Evolutionary conservation across 2,329 filamentous ascomycete species (phyloP).

Genomic region (Fusarium chlamydosporum): DNA sequence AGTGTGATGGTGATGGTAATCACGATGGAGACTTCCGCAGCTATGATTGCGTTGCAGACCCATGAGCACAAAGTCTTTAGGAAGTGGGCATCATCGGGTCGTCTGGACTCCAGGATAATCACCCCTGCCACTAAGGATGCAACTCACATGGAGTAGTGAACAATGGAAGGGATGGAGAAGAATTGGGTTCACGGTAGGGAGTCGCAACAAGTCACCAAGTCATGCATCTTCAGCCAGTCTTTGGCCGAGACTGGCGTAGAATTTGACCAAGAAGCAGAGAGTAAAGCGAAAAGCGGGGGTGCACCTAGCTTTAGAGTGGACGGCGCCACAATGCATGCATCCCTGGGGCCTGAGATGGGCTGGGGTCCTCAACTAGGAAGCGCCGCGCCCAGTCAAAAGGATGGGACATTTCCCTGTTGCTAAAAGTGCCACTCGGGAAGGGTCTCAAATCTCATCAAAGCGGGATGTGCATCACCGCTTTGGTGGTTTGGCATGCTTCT

Average conservation of each 20-base stretch:
- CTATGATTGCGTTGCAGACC: constrained; percentile 43
- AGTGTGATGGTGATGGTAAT: constrained; percentile 31
- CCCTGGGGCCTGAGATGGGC: constrained; percentile 33
- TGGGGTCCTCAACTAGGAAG: constrained; percentile 37
- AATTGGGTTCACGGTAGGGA: constrained; percentile 47
- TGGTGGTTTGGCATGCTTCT: constrained; percentile 47
- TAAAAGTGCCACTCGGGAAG: constrained; percentile 49
- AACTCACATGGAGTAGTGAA: constrained; percentile 40
- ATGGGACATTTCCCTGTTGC: constrained; percentile 49
- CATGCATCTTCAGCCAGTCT: constrained; percentile 35
- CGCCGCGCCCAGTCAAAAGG: constrained; percentile 29
- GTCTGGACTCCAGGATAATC: constrained; percentile 43
- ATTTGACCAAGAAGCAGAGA: constrained; percentile 12
- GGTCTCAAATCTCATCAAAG: constrained; percentile 50
- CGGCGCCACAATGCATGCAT: constrained; percentile 36
- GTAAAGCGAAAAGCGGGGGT: neutral
- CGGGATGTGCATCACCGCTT: constrained; percentile 50
- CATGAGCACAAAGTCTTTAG: constrained; percentile 43
- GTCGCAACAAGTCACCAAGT: constrained; percentile 38
- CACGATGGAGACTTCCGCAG: constrained; percentile 35
- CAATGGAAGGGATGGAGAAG: constrained; percentile 54
- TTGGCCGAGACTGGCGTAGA: constrained; percentile 8
- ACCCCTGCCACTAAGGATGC: constrained; percentile 50
- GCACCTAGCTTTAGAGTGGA: constrained; percentile 9
- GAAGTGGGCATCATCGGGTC: constrained; percentile 44